A percentile compares a stretch with the other conserved stretches of the same genome.
Conservation (phyloP, 441 rosid genomes). For the Gossypium davidsonii region DNA sequence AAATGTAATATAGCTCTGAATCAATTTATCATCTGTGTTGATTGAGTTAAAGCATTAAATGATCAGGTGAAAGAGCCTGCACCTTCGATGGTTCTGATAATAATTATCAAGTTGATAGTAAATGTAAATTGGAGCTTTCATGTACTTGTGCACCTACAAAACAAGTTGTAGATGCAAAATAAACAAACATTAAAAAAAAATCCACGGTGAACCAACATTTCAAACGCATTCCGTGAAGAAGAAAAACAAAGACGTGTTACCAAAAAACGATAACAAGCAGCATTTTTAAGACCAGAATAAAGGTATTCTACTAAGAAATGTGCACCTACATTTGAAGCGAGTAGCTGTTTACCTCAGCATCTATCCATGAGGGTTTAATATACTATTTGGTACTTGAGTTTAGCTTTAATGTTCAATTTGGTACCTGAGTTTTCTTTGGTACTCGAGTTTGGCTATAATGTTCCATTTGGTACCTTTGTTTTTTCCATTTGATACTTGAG, state of each 20-base stretch:
- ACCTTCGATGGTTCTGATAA: constrained; percentile 89
- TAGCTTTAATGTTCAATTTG: no score
- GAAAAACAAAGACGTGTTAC: background rate
- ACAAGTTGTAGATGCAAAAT: constrained; percentile 9
- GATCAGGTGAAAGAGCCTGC: constrained; percentile 22
- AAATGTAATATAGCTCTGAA: background rate
- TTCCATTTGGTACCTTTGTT: no score
- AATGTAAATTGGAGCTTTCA: constrained; percentile 83
- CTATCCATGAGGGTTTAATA: background rate
- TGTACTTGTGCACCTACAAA: constrained; percentile 58
- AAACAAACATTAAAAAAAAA: constrained; percentile 10
- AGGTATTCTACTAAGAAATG: background rate
- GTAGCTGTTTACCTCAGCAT: background rate
- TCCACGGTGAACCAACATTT: background rate
- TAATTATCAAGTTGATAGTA: constrained; percentile 90
- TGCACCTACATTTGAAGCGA: background rate
- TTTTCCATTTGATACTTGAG: no score
- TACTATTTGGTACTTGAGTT: no score
- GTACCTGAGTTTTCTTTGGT: no score
- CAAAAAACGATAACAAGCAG: background rate
- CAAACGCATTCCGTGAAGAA: background rate
- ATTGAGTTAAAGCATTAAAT: background rate
- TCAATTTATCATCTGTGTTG: background rate
- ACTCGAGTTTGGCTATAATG: no score
- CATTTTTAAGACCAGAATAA: background rate